Conservation (phyloP, 2,329 filamentous ascomycete genomes). For the Calonectria hawksworthii region DNA sequence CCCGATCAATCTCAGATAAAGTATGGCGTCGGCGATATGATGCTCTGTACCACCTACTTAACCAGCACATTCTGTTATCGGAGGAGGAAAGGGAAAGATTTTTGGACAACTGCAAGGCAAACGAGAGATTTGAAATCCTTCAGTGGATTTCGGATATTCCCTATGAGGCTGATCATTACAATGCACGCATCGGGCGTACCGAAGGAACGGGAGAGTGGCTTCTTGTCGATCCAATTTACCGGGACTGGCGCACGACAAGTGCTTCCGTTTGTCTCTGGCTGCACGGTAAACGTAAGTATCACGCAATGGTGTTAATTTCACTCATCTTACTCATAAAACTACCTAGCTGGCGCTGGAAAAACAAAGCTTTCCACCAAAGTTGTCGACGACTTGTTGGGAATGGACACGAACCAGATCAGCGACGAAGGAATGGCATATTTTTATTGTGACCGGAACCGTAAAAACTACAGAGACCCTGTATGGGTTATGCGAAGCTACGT, state of each 20-base stretch:
- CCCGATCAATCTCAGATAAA: not conserved
- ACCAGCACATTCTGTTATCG: conserved; percentile 1
- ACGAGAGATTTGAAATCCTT: conserved; percentile 25
- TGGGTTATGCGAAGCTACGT: conserved; percentile 30
- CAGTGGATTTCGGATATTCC: conserved; percentile 31
- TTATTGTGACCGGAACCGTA: conserved; percentile 32
- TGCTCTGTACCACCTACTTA: not conserved
- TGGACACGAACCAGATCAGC: not conserved
- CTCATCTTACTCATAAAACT: not conserved
- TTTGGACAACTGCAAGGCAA: conserved; percentile 16
- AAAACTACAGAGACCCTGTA: conserved; percentile 22
- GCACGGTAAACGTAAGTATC: conserved; percentile 23
- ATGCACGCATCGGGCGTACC: conserved; percentile 14
- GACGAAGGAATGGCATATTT: conserved; percentile 34
- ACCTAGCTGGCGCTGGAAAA: conserved; percentile 28
- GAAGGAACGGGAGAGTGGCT: conserved; percentile 26
- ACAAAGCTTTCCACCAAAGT: conserved; percentile 31
- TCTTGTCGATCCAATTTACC: conserved; percentile 16
- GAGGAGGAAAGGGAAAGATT: conserved; percentile 1
- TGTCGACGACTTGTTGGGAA: conserved; percentile 5
- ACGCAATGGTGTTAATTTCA: not conserved
- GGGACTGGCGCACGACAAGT: conserved; percentile 10
- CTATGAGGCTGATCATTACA: conserved; percentile 27
- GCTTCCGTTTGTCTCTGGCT: conserved; percentile 16
- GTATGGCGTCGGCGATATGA: not conserved